Conservation (phyloP, 1,284 basidiomycete species). For the Agaricales sp. region DNA sequence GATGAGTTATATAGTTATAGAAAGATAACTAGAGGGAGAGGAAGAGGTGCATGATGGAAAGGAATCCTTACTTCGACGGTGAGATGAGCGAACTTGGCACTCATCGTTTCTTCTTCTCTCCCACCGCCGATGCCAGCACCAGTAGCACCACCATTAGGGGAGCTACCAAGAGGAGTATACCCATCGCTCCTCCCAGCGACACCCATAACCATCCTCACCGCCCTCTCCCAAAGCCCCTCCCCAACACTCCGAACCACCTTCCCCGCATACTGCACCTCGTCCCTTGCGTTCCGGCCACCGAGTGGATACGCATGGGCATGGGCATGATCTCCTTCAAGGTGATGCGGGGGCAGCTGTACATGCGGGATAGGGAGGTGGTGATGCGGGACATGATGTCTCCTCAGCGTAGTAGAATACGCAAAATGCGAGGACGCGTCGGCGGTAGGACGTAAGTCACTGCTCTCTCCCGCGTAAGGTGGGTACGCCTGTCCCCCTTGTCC, state of each 20-base stretch:
- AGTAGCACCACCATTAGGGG: not conserved
- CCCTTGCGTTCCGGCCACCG: too few species aligned
- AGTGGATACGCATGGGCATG: constrained; percentile 24
- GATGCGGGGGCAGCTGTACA: constrained; percentile 15
- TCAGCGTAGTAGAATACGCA: constrained; percentile 72
- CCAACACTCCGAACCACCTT: not conserved
- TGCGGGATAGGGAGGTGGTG: not conserved
- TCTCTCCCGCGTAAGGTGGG: too few species aligned
- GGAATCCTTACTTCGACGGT: constrained; percentile 14
- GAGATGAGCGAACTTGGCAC: constrained; percentile 14
- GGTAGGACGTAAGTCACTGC: constrained; percentile 43
- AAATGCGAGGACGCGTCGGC: constrained; percentile 63
- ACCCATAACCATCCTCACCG: not conserved
- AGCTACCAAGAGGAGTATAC: not conserved
- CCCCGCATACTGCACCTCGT: not conserved
- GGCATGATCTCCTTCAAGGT: constrained; percentile 29
- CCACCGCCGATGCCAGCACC: not conserved
- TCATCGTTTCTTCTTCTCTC: constrained; percentile 16
- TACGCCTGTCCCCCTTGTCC: too few species aligned
- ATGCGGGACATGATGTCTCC: constrained; percentile 41
- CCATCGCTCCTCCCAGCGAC: not conserved
- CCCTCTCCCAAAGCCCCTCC: not conserved
- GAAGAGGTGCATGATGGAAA: not conserved
- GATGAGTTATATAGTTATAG: constrained; percentile 6
- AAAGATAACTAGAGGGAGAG: constrained; percentile 3